A percentile compares a stretch with the other conserved stretches of the same genome.
These are phyloP conservation scores for Penicillium sp. DNA, from an alignment of 2,329 filamentous ascomycete genomes.

Conservation along the genomic window DNA sequence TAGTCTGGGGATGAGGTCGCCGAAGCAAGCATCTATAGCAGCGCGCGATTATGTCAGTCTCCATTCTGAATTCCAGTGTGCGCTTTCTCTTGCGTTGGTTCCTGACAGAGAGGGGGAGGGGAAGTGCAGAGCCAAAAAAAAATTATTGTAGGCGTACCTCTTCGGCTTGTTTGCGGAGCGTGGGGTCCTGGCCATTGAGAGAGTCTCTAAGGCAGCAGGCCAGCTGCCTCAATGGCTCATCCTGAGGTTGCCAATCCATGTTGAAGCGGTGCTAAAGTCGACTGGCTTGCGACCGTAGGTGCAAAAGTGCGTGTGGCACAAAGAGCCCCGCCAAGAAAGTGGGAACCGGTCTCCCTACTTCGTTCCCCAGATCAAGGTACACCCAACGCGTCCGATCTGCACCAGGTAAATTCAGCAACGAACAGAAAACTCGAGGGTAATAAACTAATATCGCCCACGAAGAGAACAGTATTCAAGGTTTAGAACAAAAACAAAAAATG, in stretches of 20 bases:
- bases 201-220: slow-evolving; percentile 89
- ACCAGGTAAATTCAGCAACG: background rate
- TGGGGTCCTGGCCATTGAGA: slow-evolving; percentile 77
- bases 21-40: slow-evolving; percentile 79
- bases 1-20: slow-evolving; percentile 87
- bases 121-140: slow-evolving; percentile 8
- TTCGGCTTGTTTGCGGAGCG: slow-evolving; percentile 85
- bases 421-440: background rate
- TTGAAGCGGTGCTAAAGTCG: slow-evolving; percentile 17
- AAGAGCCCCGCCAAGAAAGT: slow-evolving; percentile 28
- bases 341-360: slow-evolving; percentile 22
- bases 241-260: slow-evolving; percentile 93
- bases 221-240: slow-evolving; percentile 85
- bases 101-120: background rate
- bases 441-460: background rate
- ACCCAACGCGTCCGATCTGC: background rate
- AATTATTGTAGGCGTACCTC: slow-evolving; percentile 52
- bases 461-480: background rate
- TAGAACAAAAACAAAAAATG: background rate
- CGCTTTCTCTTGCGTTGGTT: background rate
- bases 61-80: background rate
- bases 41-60: slow-evolving; percentile 6
- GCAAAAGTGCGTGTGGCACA: slow-evolving; percentile 28
- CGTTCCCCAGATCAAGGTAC: background rate
- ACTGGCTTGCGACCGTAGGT: slow-evolving; percentile 22